Evolutionary conservation across 2,329 filamentous ascomycete genomes (phyloP).

Genomic region (Paracorniculantispora psalliotae): DNA sequence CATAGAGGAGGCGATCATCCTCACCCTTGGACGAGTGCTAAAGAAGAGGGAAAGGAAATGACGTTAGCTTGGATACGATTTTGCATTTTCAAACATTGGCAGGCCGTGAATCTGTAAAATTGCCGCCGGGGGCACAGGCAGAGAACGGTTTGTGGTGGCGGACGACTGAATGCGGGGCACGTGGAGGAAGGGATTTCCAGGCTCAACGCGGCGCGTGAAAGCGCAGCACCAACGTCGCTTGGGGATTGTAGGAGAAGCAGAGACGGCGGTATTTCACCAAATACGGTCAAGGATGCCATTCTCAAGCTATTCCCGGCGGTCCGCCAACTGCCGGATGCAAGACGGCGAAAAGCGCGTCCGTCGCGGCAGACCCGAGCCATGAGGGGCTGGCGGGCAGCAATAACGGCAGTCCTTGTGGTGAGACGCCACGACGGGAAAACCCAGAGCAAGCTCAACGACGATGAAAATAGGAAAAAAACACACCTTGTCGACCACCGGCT

Average conservation of each 20-base stretch:
- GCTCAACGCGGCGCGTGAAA: conserved; percentile 1
- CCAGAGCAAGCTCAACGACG: too few relatives aligned
- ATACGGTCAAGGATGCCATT: background rate
- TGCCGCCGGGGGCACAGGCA: background rate
- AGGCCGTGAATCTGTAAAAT: background rate
- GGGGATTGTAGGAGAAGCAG: background rate
- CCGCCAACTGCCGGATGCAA: background rate
- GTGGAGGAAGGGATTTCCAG: conserved; percentile 15
- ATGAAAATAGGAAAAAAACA: conserved; percentile 17
- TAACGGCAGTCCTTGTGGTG: too few relatives aligned
- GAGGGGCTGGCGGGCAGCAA: background rate
- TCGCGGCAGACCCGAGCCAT: background rate
- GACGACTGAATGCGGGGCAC: conserved; percentile 11
- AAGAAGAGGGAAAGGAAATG: background rate
- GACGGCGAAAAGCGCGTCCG: background rate
- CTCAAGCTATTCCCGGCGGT: background rate
- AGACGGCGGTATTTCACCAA: background rate
- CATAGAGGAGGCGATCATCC: conserved; percentile 89
- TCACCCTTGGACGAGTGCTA: conserved; percentile 85
- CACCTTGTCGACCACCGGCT: conserved; percentile 99
- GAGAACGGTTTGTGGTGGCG: conserved; percentile 6
- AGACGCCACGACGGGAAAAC: background rate
- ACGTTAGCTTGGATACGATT: background rate
- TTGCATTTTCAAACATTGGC: background rate
- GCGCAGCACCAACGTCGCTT: background rate